A percentile compares a stretch with the other conserved stretches of the same genome.
Evolutionary conservation across 345 rosid genomes (phyloP).

Genomic region (Noccaea caerulescens): DNA sequence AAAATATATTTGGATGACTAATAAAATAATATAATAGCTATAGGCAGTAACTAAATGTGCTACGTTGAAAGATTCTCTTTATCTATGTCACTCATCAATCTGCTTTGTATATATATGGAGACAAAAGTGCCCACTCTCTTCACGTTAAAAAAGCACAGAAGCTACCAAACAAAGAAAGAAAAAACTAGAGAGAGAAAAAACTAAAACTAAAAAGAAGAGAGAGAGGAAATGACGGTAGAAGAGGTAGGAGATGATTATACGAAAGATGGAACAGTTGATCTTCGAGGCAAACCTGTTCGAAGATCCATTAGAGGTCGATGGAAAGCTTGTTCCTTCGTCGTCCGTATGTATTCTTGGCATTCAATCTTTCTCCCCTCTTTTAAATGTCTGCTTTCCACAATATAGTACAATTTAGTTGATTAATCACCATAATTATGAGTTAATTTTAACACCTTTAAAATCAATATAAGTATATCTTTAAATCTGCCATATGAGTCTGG

Average conservation of each 20-base stretch:
- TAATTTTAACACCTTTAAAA: too few relatives aligned
- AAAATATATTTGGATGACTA: too few relatives aligned
- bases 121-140: conserved; percentile 35
- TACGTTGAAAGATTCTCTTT: conserved; percentile 12
- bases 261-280: conserved; percentile 92
- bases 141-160: conserved; percentile 10
- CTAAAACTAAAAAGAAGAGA: background rate
- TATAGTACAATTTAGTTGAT: background rate
- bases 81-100: conserved; percentile 20
- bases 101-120: conserved; percentile 32
- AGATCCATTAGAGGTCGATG: conserved; percentile 86
- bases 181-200: background rate
- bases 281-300: conserved; percentile 75
- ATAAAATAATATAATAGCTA: background rate
- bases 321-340: conserved; percentile 83
- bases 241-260: conserved; percentile 71
- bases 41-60: conserved; percentile 5
- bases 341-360: conserved; percentile 51
- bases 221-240: conserved; percentile 28
- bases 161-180: conserved; percentile 18
- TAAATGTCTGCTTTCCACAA: background rate
- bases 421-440: background rate
- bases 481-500: conserved; percentile 19
- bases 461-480: background rate
- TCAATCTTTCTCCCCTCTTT: background rate